phyloP scores from a whole-genome alignment of 495 filamentous ascomycete genomes.

The Penicillium macrosclerotiorum region DNA sequence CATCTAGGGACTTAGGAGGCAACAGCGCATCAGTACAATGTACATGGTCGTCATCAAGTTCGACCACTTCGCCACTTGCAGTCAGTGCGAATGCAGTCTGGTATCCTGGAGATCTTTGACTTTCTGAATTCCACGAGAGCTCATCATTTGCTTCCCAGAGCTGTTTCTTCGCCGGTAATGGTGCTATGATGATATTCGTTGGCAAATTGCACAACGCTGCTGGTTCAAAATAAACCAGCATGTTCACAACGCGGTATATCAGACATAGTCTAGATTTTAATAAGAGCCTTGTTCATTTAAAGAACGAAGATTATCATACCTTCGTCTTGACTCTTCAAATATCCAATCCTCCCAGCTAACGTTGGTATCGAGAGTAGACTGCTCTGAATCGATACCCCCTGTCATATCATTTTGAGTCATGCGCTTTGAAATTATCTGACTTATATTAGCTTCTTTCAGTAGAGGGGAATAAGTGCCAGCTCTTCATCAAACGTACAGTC shows the following conservation, averaged over 20 bases:
- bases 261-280: constrained; percentile 37
- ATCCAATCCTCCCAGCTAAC: constrained; percentile 45
- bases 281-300: no score
- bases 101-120: constrained; percentile 17
- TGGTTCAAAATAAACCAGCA: constrained; percentile 47
- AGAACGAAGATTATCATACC: constrained; percentile 16
- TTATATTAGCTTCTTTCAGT: no score
- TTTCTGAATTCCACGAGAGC: constrained; percentile 32
- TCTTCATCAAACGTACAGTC: no score
- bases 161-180: constrained; percentile 44
- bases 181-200: constrained; percentile 38
- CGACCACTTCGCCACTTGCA: constrained; percentile 34
- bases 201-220: constrained; percentile 37
- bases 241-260: constrained; percentile 40
- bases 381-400: no score
- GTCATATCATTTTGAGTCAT: constrained; percentile 3
- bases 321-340: constrained; percentile 40
- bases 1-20: neutral
- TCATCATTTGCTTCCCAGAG: constrained; percentile 48
- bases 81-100: constrained; percentile 34
- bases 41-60: constrained; percentile 14
- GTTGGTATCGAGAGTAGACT: constrained; percentile 6
- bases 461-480: neutral
- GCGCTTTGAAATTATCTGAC: no score
- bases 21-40: neutral